Conservation (phyloP, 163 green algal genomes). For the Chlorella variabilis region DNA sequence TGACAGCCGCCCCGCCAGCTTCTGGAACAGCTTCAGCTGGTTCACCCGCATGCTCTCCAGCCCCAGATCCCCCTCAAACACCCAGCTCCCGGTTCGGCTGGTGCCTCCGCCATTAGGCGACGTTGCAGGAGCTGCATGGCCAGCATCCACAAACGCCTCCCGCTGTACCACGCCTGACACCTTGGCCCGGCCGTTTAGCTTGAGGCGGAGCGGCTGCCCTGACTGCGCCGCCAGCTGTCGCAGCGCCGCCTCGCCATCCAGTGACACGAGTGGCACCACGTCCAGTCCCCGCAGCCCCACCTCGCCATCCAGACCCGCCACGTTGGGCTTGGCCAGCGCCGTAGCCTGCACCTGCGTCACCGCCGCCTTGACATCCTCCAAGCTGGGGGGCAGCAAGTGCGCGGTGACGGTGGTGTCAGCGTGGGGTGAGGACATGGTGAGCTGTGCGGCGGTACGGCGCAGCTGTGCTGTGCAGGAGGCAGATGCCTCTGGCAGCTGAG, state of each 20-base stretch:
- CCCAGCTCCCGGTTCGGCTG: conserved; percentile 7
- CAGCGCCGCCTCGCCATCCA: conserved; percentile 17
- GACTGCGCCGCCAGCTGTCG: conserved; percentile 37
- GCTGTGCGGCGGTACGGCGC: conserved; percentile 26
- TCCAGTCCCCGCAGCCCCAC: conserved; percentile 71
- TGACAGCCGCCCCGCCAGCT: conserved; percentile 61
- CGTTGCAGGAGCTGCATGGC: background rate
- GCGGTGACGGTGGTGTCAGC: conserved; percentile 57
- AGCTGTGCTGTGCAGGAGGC: conserved; percentile 43
- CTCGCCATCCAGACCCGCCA: conserved; percentile 51
- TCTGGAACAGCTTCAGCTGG: conserved; percentile 72
- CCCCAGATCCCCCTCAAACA: conserved; percentile 60
- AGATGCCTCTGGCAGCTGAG: conserved; percentile 45
- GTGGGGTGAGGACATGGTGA: conserved; percentile 50
- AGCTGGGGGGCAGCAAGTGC: conserved; percentile 53
- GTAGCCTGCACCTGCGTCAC: conserved; percentile 72
- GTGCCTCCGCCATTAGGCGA: no score
- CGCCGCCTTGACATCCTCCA: conserved; percentile 56
- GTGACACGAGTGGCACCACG: conserved; percentile 68
- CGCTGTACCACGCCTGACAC: conserved; percentile 39
- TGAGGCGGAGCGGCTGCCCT: conserved; percentile 55
- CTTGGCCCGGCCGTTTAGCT: conserved; percentile 50
- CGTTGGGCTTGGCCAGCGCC: conserved; percentile 51
- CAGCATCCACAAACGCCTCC: background rate
- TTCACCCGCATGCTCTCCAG: conserved; percentile 81